phyloP scores from a whole-genome alignment of 305 asterid genomes.

The Fraxinus sp. region DNA sequence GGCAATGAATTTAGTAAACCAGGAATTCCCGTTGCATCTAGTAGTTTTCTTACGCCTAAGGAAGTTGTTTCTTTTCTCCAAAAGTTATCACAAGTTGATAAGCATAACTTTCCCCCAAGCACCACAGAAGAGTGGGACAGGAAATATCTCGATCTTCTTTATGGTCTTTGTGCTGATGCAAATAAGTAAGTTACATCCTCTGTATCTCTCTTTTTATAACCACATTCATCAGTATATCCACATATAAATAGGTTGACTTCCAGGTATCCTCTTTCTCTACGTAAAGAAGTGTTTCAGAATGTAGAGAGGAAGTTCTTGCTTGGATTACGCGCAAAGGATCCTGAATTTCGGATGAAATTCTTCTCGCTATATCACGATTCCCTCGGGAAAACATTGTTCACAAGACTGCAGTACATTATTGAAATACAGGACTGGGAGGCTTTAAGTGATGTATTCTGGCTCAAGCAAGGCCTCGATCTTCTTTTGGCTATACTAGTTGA shows the following conservation, averaged over 20 bases:
- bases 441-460: conserved; percentile 97
- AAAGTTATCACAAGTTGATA: conserved; percentile 98
- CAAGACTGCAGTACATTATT: conserved; percentile 90
- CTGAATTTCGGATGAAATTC: conserved; percentile 77
- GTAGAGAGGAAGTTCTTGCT: conserved; percentile 94
- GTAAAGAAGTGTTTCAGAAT: conserved; percentile 94
- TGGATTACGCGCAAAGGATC: conserved; percentile 94
- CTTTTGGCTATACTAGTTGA: conserved; percentile 93
- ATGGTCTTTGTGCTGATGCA: conserved; percentile 92
- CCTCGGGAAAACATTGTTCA: conserved; percentile 83
- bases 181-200: conserved; percentile 56
- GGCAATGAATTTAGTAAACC: conserved; percentile 80
- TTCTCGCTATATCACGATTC: conserved; percentile 87
- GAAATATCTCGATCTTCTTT: conserved; percentile 88
- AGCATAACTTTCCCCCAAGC: conserved; percentile 68
- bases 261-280: conserved; percentile 75
- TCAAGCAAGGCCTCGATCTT: conserved; percentile 99
- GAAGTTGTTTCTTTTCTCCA: conserved; percentile 91
- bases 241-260: conserved; percentile 36
- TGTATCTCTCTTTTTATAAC: conserved; percentile 14
- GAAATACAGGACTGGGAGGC: conserved; percentile 99
- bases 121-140: conserved; percentile 87
- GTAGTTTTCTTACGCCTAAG: conserved; percentile 71
- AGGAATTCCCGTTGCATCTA: conserved; percentile 64
- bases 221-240: conserved; percentile 19